These are phyloP conservation scores for Amanita thiersii DNA, from an alignment of 768 basidiomycete species.

Conservation along the genomic window DNA sequence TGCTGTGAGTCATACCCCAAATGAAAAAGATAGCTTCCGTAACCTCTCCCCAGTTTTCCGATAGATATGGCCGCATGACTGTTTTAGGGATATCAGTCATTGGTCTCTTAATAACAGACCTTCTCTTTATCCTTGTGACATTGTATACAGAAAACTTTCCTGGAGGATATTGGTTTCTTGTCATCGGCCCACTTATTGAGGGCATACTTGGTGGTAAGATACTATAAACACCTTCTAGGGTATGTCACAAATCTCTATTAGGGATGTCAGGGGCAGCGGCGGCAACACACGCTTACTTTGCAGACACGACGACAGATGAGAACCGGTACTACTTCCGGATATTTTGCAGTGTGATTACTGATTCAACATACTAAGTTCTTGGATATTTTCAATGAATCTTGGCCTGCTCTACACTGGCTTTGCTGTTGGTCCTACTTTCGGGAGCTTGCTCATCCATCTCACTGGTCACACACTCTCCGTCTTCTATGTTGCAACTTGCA, in stretches of 20 bases:
- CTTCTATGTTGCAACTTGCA: constrained; percentile 55
- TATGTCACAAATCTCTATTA: constrained; percentile 19
- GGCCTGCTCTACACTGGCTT: constrained; percentile 72
- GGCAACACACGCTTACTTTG: constrained; percentile 58
- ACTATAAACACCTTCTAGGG: constrained; percentile 4
- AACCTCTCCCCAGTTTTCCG: constrained; percentile 50
- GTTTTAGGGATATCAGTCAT: constrained; percentile 54
- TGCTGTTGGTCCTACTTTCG: constrained; percentile 69
- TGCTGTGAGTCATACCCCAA: constrained; percentile 42
- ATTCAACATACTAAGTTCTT: constrained; percentile 36
- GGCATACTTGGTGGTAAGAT: constrained; percentile 66
- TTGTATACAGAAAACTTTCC: constrained; percentile 53
- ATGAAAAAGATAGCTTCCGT: background rate
- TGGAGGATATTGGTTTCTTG: constrained; percentile 75
- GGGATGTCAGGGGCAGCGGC: constrained; percentile 45
- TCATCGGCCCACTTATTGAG: constrained; percentile 58
- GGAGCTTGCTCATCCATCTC: constrained; percentile 51
- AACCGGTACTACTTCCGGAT: constrained; percentile 32
- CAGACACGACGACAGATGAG: constrained; percentile 53
- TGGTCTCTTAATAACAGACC: constrained; percentile 55
- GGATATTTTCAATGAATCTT: constrained; percentile 52
- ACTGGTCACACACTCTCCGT: constrained; percentile 52
- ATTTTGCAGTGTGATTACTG: constrained; percentile 2
- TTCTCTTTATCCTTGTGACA: constrained; percentile 60
- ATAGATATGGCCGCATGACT: constrained; percentile 63